phyloP scores from a whole-genome alignment of 306 rosid species.

The Betula pendula region DNA sequence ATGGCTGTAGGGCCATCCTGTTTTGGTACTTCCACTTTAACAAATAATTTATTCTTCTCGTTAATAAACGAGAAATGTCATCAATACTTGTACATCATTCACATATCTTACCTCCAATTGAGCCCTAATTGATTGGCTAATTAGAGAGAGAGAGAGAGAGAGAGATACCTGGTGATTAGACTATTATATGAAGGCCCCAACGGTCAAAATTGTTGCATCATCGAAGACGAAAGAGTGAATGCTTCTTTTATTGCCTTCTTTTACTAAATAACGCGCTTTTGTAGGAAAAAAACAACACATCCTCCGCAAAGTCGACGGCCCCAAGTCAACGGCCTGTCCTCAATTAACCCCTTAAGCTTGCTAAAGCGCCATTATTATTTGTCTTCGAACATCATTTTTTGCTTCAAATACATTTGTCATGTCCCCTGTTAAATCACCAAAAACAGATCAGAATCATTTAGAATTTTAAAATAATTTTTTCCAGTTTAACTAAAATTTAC shows the following conservation, averaged over 20 bases:
- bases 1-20: background rate
- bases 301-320: background rate
- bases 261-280: background rate
- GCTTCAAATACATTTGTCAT: no score
- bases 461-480: no score
- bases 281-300: background rate
- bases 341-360: background rate
- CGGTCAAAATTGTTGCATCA: background rate
- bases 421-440: no score
- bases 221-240: background rate
- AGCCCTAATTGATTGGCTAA: background rate
- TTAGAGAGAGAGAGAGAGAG: background rate
- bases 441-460: no score
- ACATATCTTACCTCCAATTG: background rate
- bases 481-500: no score
- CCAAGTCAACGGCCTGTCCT: background rate
- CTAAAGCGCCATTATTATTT: no score
- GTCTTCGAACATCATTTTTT: constrained; percentile 1
- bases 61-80: no score
- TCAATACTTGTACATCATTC: background rate
- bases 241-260: background rate
- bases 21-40: background rate
- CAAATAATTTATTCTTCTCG: no score
- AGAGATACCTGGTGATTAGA: background rate
- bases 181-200: background rate